These are phyloP conservation scores for Pinus albicaulis DNA, from an alignment of 75 land plant species.

Conservation along the genomic window DNA sequence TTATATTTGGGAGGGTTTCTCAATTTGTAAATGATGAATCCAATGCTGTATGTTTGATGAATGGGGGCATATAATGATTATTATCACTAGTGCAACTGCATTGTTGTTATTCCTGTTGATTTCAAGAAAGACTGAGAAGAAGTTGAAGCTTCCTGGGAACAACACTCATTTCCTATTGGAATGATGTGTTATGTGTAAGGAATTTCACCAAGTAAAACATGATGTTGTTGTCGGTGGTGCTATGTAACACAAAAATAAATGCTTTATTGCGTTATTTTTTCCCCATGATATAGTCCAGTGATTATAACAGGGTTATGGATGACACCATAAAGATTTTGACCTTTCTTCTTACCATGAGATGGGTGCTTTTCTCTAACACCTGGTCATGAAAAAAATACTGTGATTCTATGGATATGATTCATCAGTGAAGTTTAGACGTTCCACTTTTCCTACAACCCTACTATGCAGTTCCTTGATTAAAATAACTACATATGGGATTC, in stretches of 20 bases:
- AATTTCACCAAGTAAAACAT: not conserved
- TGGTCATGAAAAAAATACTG: too few relatives aligned
- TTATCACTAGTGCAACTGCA: not conserved
- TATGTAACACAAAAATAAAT: too few relatives aligned
- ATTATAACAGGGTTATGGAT: too few relatives aligned
- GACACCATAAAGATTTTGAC: too few relatives aligned
- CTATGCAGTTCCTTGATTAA: constrained; percentile 68
- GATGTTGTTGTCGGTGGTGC: not conserved
- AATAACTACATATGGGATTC: constrained; percentile 70
- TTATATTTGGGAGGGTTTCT: not conserved
- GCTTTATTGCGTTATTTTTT: too few relatives aligned
- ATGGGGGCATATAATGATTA: not conserved
- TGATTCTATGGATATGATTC: too few relatives aligned
- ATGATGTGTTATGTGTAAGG: not conserved
- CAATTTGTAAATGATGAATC: not conserved
- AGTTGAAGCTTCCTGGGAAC: not conserved
- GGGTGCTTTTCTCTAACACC: too few relatives aligned
- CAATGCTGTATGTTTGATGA: not conserved
- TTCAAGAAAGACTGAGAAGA: not conserved
- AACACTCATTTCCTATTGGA: not conserved
- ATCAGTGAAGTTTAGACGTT: not conserved
- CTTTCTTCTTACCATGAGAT: too few relatives aligned
- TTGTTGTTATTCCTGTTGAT: not conserved
- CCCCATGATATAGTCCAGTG: too few relatives aligned
- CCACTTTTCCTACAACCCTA: constrained; percentile 42